Evolutionary conservation across 768 basidiomycete genomes (phyloP).

Genomic region (Thelephora aurantiotincta): DNA sequence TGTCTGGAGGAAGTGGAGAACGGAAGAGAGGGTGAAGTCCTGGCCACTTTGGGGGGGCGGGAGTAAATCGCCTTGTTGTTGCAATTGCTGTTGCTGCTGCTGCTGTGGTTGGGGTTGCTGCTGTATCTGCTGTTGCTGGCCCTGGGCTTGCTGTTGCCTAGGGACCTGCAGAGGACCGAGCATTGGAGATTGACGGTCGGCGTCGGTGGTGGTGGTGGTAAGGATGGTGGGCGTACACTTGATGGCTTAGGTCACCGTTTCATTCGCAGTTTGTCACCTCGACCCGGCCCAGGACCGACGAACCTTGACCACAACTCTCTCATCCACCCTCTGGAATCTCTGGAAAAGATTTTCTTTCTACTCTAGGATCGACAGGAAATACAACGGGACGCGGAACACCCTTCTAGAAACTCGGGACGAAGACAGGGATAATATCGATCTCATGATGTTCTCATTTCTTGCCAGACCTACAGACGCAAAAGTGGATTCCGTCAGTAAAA

Average conservation of each 20-base stretch:
- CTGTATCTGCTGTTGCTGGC: conserved; percentile 26
- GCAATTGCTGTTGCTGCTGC: conserved; percentile 36
- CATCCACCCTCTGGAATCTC: background rate
- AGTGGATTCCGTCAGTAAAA: background rate
- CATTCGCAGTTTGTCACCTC: background rate
- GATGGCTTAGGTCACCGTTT: background rate
- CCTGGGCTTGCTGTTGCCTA: conserved; percentile 26
- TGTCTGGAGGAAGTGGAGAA: conserved; percentile 94
- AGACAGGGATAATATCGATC: background rate
- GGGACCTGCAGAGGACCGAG: conserved; percentile 58
- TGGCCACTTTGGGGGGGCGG: conserved; percentile 75
- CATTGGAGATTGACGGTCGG: conserved; percentile 41
- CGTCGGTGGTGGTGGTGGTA: conserved; percentile 3
- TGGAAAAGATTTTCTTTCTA: background rate
- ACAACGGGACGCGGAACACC: background rate
- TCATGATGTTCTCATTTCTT: conserved; percentile 39
- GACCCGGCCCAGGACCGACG: background rate
- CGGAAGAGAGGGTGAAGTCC: conserved; percentile 86
- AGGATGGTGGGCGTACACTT: background rate
- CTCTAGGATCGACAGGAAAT: background rate
- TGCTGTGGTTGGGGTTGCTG: conserved; percentile 25
- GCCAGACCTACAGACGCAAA: conserved; percentile 34
- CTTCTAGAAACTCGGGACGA: background rate
- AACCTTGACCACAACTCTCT: background rate
- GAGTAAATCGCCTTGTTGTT: conserved; percentile 34